Base-by-base conservation (phyloP, 768 basidiomycete genomes). In the Ephemerocybe angulata region DNA sequence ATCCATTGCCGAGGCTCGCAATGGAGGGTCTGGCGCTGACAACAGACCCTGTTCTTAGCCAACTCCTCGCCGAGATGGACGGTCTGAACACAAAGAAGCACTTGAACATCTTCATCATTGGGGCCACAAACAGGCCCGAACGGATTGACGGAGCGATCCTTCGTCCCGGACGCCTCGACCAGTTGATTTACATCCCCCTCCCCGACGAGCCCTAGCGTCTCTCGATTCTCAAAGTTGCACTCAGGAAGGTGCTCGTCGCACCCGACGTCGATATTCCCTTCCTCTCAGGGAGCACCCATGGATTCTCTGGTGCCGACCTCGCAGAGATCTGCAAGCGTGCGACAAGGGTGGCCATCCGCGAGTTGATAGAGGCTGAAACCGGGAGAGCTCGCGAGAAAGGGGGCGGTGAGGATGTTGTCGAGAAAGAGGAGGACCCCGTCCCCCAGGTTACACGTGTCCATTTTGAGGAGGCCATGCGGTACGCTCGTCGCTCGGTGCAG, bases 391-490 rank as follows among this genome's bases (percentile, higher is more conserved):
- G 95, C 54, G 96, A 92, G 68, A 87, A 82, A 77, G 81, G 76
- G 71, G 93, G 84, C 57, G 83, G 82, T 67, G 92, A 91, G 63
- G 93, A 92, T 37, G 88, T 86, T 54, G 80, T 74, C 21, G 81
- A 82, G 60, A 85, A 82, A 48, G 87, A 85, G 52, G 92, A 93
- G 28, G 96, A 96, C 63, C 93, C 92, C 4, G 94, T 98, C 25
- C 90, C 93, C 10, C 75, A 87, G 65, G 96, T 96, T 64, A 89
- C 92, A 25, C 81, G 86, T 65, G 93, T 87, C 0, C 96, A 98
- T 80, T 98, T 98, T 63, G 96, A 98, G 75, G 96, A 98, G 74
- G 95, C 97, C 2, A 98, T 98, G 95, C 87, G 88, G 73, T 98
- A 83, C 64, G 95, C 97, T 58, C 88, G 97, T 70, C 88, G 97